Evolutionary conservation across 2,329 filamentous ascomycete species (phyloP), one percentile per base, ranked within the genome.

Genomic region (Penicillium capsulatum): DNA sequence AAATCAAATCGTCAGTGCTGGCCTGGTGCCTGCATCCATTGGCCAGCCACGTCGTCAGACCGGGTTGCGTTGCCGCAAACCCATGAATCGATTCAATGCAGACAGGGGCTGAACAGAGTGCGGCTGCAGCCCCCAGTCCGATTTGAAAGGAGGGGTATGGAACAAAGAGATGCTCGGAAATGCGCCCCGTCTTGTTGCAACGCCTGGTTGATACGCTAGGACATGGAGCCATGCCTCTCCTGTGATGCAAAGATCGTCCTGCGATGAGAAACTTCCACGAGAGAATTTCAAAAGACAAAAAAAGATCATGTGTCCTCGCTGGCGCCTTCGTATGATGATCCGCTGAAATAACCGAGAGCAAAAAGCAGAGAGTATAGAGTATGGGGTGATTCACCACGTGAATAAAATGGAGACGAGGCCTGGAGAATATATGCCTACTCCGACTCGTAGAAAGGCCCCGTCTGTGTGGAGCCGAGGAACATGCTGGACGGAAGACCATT

Each of bases 1-100:
- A n/a, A n/a, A n/a, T n/a, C n/a, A 35, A 44, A 14, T 26, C 37
- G 38, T 14, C 33, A 39, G 31, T 9, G 17, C 46, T 37, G 29
- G 36, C 33, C 29, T 26, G 42, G 44, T 47, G 47, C 45, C 50
- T 47, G 51, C 45, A 43, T 48, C 46, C 35, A 48, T 51, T 43
- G 47, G 43, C 44, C 38, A 51, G 42, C 34, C 37, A 41, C 36
- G 36, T 53, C 36, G 34, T 43, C 40, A 50, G 38, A 37, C 32
- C 31, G 35, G 34, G 20, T 44, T 37, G 38, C 22, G 31, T 29
- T 37, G 36, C 37, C 38, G 36, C 32, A 42, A 36, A 35, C 14
- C 13, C 26, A 16, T 34, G 31, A 22, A 26, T 24, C 9, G 19
- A 22, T 22, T 9, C 19, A 22, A 9, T 22, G 19, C 19, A 9